Percentiles rank a stretch among this genome's conserved stretches.
Evolutionary conservation across 2,329 filamentous ascomycete genomes (phyloP).

Genomic region (Podosphaera xanthii): DNA sequence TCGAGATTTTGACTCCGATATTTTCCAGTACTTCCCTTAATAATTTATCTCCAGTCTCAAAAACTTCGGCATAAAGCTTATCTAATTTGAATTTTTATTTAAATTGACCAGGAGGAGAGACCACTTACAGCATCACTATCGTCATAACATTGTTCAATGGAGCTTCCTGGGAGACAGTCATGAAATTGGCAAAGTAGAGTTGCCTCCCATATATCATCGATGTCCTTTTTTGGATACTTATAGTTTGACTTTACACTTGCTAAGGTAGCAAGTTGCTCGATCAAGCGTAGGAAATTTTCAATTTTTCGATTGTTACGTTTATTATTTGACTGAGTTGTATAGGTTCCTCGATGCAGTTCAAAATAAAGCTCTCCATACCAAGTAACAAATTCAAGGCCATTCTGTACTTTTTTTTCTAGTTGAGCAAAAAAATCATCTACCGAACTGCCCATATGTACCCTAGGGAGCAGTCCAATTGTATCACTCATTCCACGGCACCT

Average conservation of each 20-base stretch:
- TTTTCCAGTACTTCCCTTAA: constrained; percentile 44
- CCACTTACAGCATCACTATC: constrained; percentile 55
- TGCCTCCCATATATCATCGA: constrained; percentile 89
- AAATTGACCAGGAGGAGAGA: neutral
- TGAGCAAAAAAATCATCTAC: constrained; percentile 88
- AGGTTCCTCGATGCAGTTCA: constrained; percentile 87
- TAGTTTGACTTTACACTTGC: constrained; percentile 54
- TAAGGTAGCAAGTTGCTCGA: constrained; percentile 72
- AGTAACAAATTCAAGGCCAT: constrained; percentile 49
- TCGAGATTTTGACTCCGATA: constrained; percentile 35
- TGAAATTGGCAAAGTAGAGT: constrained; percentile 92
- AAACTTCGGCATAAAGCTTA: constrained; percentile 60
- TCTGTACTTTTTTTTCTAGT: constrained; percentile 50
- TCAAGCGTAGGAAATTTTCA: constrained; percentile 64
- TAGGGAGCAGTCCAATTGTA: constrained; percentile 58
- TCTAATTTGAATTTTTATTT: constrained; percentile 11
- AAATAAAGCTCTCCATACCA: constrained; percentile 99
- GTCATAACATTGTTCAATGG: constrained; percentile 95
- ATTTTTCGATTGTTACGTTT: constrained; percentile 80
- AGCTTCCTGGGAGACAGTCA: constrained; percentile 83
- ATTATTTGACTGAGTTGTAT: constrained; percentile 94
- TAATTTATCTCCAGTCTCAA: constrained; percentile 49
- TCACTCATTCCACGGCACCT: constrained; percentile 83
- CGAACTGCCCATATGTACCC: constrained; percentile 68
- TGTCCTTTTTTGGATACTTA: constrained; percentile 79